A percentile compares a stretch with the other conserved stretches of the same genome.
These are phyloP conservation scores for Trametes cubensis DNA, from an alignment of 768 basidiomycete species.

Conservation along the genomic window DNA sequence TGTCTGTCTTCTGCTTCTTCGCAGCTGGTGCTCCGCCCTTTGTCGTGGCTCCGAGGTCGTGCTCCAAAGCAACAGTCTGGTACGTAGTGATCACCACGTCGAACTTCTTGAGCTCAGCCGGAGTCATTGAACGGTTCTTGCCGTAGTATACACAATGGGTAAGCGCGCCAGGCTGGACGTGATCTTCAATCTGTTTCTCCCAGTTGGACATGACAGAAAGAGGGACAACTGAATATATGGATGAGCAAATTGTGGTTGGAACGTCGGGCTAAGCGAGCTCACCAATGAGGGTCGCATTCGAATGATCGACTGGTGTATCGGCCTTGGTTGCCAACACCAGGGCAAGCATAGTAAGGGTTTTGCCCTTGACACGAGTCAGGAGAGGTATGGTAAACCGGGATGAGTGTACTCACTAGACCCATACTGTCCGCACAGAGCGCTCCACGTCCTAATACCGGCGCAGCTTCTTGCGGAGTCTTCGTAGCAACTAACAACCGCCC, in stretches of 20 bases:
- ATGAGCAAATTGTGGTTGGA: background rate
- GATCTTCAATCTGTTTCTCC: slow-evolving; percentile 83
- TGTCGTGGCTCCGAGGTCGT: slow-evolving; percentile 25
- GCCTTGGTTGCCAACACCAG: slow-evolving; percentile 77
- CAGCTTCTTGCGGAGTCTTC: slow-evolving; percentile 67
- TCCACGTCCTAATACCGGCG: slow-evolving; percentile 76
- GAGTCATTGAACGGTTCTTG: slow-evolving; percentile 56
- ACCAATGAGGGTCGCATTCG: slow-evolving; percentile 82
- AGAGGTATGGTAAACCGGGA: background rate
- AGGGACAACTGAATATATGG: slow-evolving; percentile 60
- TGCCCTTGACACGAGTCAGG: slow-evolving; percentile 54
- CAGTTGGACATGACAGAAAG: slow-evolving; percentile 87
- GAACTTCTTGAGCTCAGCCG: slow-evolving; percentile 61
- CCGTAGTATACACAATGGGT: slow-evolving; percentile 73
- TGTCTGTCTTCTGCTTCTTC: slow-evolving; percentile 65
- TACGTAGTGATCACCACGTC: slow-evolving; percentile 89
- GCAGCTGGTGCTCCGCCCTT: slow-evolving; percentile 39
- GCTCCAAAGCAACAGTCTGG: slow-evolving; percentile 66
- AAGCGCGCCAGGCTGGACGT: slow-evolving; percentile 57
- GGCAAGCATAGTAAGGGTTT: slow-evolving; percentile 88
- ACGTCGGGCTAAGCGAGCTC: slow-evolving; percentile 25
- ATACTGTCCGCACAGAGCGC: slow-evolving; percentile 90
- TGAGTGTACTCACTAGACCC: slow-evolving; percentile 58
- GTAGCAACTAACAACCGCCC: slow-evolving; percentile 63
- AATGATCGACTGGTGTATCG: slow-evolving; percentile 58